A percentile compares a stretch with the other conserved stretches of the same genome.
These are phyloP conservation scores for Plantago major DNA, from an alignment of 257 asterid species.

Conservation along the genomic window DNA sequence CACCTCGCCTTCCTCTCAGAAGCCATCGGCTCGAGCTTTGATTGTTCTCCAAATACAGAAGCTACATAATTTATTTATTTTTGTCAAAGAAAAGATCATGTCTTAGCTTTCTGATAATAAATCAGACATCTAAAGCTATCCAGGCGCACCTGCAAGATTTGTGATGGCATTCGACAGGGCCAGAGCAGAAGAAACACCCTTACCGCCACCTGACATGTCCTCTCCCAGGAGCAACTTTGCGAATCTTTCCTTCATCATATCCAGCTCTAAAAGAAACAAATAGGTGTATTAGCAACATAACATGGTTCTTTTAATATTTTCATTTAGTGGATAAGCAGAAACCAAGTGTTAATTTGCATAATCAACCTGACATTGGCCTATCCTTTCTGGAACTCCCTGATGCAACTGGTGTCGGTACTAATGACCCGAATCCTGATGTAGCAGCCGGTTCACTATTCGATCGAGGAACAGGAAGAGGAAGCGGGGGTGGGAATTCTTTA, in stretches of 20 bases:
- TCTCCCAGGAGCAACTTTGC: constrained; percentile 82
- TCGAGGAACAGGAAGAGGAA: constrained; percentile 17
- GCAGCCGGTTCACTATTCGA: constrained; percentile 17
- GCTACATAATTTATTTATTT: constrained; percentile 37
- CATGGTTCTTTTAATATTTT: too few relatives aligned
- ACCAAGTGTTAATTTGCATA: too few relatives aligned
- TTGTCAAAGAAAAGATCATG: background rate
- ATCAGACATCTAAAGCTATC: background rate
- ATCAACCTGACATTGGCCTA: constrained; percentile 35
- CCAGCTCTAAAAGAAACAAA: constrained; percentile 46
- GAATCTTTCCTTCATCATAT: constrained; percentile 69
- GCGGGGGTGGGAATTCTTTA: constrained; percentile 7
- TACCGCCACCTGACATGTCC: constrained; percentile 94
- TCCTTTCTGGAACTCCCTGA: constrained; percentile 25
- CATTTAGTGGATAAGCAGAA: too few relatives aligned
- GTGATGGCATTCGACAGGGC: constrained; percentile 88
- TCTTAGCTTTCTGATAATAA: background rate
- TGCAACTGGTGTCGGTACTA: background rate
- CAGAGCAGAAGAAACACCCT: constrained; percentile 88
- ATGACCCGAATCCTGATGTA: background rate
- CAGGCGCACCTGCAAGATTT: constrained; percentile 65
- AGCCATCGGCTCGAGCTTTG: constrained; percentile 77
- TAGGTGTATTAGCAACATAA: background rate
- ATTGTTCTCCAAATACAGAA: constrained; percentile 82
- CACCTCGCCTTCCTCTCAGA: constrained; percentile 62